Base-by-base conservation (phyloP, 352 stramenopile genomes). In the Globisporangium acanthophoron region DNA sequence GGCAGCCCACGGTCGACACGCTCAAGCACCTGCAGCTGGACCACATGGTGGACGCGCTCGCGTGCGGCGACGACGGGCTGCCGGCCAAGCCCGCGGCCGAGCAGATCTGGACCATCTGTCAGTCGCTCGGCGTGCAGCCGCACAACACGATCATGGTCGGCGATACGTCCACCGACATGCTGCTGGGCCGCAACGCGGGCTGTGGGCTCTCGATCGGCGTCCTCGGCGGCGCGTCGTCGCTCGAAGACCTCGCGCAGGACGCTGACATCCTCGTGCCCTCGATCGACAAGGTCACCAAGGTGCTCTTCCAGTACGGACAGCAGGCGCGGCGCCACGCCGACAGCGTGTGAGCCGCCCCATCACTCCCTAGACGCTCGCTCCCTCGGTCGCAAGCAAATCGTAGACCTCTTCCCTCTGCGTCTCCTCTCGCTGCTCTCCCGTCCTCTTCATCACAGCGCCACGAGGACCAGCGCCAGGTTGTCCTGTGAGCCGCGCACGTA, bases 401-500 rank as follows among this genome's bases (percentile, higher is more conserved):
- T 40, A 40, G 35, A 40, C 35, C 35, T 15, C 35, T 9, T 40
- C 11, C 35, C 35, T 40, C 35, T 40, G 8, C 1, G 31, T 9
- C 35, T 40, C 11, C 35, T 18, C 35, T 40, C 35, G 8, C 35
- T 40, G 35, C 8, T 15, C 11, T 16, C 35, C 12, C 11, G 3
- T 40, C 35, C 12, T 9, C 12, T 12, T 31, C 9, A 16, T 48
- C 24, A 44, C 15, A 77, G 53, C 21, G 48, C 58, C 5, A 86
- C 67, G 3, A 87, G 56, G 11, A 90, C 81, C 16, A 96, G 83
- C 31, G 90, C 95, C 62, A 98, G 92, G 60, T 99, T 99, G 64
- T 99, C 96, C 5, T 88, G 87, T 51, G 88, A 97, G 50, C 96
- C 95, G 50, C 93, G 80, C n/a, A 98, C 78, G 62, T 97, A 98